phyloP scores from a whole-genome alignment of 2,329 filamentous ascomycete genomes.

The Hypoxylon sp. region DNA sequence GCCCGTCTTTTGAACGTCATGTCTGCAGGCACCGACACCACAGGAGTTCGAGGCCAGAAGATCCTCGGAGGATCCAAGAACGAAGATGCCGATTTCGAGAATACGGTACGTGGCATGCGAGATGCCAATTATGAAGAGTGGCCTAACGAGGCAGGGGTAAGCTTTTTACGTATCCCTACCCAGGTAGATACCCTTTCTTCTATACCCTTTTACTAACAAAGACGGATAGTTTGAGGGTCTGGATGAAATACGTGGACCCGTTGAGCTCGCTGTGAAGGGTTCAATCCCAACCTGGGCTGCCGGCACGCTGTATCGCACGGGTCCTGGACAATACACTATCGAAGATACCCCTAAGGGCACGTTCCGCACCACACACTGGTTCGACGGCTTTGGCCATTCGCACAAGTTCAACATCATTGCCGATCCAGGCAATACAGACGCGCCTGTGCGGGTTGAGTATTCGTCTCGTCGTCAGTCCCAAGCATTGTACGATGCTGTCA shows the following conservation, averaged over 20 bases:
- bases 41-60: neutral
- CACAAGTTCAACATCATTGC: constrained; percentile 80
- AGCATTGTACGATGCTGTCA: constrained; percentile 71
- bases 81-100: constrained; percentile 48
- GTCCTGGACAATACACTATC: constrained; percentile 76
- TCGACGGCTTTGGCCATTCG: constrained; percentile 80
- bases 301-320: constrained; percentile 81
- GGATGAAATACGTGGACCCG: constrained; percentile 75
- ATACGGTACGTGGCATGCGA: constrained; percentile 35
- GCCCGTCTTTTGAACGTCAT: constrained; percentile 12
- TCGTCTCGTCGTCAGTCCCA: constrained; percentile 80
- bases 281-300: constrained; percentile 79
- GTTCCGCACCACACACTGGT: constrained; percentile 80
- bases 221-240: constrained; percentile 74
- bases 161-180: constrained; percentile 36
- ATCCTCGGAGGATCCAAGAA: constrained; percentile 24
- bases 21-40: neutral
- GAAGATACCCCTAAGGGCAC: constrained; percentile 71
- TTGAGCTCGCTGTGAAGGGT: constrained; percentile 75
- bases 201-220: constrained; percentile 22
- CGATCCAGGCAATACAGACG: constrained; percentile 40
- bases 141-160: constrained; percentile 67
- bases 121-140: constrained; percentile 58
- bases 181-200: neutral
- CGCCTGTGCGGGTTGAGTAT: constrained; percentile 70